Base-by-base conservation (phyloP, 202 grass and related monocot species). In the Setaria italica region DNA sequence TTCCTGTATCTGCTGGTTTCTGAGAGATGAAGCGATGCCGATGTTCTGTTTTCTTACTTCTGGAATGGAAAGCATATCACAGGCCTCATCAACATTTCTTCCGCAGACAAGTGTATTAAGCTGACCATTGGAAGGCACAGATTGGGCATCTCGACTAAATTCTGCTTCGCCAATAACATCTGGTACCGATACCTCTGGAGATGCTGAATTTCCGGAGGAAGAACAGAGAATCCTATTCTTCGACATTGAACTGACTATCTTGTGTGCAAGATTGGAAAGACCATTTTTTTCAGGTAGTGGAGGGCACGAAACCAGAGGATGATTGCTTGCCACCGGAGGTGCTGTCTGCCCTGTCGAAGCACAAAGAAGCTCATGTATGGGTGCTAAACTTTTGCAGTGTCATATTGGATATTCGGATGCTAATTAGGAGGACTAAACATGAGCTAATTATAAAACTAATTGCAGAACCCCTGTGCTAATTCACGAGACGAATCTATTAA, bases 41-140 rank as follows among this genome's bases (percentile, higher is more conserved):
- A 64, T 59, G 33, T 76, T 84, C 33, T 77, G 35, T 43, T 75
- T 17, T 53, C 8, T 76, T 67, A 62, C 35, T 47, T 76, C 76
- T 80, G 65, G 25, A 65, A 48, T 57, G 2, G 30, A 72, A n/a
- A 85, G 15, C 25, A 79, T 79, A 79, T 74, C 60, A 65, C 11
- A 13, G n/a, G 70, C 49, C 74, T 85, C 92, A 89, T 53, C n/a
- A 66, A n/a, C 65, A 87, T 21, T 66, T 55, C 47, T 78, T 78
- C 57, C 72, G 82, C 8, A 56, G 47, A 43, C 46, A 81, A 65
- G 37, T 66, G 56, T 56, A 57, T 71, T 65, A 76, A 71, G 6
- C 43, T 77, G 83, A 82, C 39, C 47, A 63, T 71, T 19, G 0
- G 78, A 64, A 85, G 54, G 78, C 55, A 71, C 78, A 71, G 82